Base-by-base conservation (phyloP, 805 yeast species). In the Saccharomycopsis babjevae region DNA sequence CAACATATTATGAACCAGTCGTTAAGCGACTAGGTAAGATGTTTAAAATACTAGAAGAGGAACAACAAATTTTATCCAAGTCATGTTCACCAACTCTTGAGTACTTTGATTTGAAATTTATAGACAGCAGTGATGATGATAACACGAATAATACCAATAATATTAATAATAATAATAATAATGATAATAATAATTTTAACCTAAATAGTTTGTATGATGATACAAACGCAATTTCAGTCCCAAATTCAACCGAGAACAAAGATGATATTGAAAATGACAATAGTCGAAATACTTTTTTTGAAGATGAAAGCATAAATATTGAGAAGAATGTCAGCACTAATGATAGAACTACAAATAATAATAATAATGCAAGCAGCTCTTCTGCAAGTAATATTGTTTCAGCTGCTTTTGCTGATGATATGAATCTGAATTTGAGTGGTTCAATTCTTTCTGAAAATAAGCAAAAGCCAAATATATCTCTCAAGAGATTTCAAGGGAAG, bases 31-130 rank as follows among this genome's bases (percentile, higher is more conserved):
- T 94, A 61, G 97, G 97, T 0, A 83, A 83, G 62, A 88, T 92
- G 96, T 89, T 94, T 68, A 81, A 84, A 66, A 96, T 90, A 0
- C 74, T 94, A 55, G 99, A 94, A 67, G 97, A 92, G 67, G 99
- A 94, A 71, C 83, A 83, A 58, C 89, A 83, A 67, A 75, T 88
- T 54, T 71, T 94, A 36, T 89, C 97, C 5, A 74, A 76, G 57
- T 73, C 81, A 25, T 46, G 52, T 10, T 46, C 52, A 22, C 10
- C 32, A 11, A 46, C 52, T 36, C 46, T 57, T 36, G 56, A 40
- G 3, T 62, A 50, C 22, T 62, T 62, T 46, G 56, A 60, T 55
- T 39, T n/a, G 56, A 58, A 28, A 20, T 30, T 28, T 39, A 57
- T n/a, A 38, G 20, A 34, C 13, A 58, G 54, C 50, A 59, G 62